Evolutionary conservation across 1,139 yeast species (phyloP).

Genomic region (Debaryomyces udenii): DNA sequence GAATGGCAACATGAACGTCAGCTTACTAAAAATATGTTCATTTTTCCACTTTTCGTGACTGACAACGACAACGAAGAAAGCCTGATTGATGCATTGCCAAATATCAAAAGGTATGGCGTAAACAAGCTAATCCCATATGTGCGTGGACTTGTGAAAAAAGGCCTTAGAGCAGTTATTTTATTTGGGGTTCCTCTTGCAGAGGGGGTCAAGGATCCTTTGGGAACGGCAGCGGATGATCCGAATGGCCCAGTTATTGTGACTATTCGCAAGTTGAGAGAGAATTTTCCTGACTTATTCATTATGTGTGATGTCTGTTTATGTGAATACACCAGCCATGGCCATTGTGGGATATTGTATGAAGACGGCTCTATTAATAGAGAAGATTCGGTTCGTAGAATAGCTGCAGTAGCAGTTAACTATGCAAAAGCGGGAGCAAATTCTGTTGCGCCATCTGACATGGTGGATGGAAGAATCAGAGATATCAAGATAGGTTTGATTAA

Average conservation of each 20-base stretch:
- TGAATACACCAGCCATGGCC: conserved; percentile 96
- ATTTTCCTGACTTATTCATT: conserved; percentile 81
- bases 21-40: conserved; percentile 83
- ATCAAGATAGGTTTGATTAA: conserved; percentile 83
- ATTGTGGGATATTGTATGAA: conserved; percentile 86
- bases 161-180: conserved; percentile 80
- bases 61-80: conserved; percentile 83
- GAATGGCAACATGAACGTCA: conserved; percentile 91
- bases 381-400: conserved; percentile 76
- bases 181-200: conserved; percentile 88
- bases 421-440: conserved; percentile 95
- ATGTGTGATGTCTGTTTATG: conserved; percentile 96
- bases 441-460: conserved; percentile 98
- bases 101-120: conserved; percentile 84
- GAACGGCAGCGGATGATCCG: conserved; percentile 95
- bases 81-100: conserved; percentile 76
- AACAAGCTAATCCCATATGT: conserved; percentile 79
- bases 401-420: conserved; percentile 93
- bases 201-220: conserved; percentile 76
- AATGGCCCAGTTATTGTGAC: conserved; percentile 91
- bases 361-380: conserved; percentile 86
- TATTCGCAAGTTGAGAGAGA: conserved; percentile 60
- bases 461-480: conserved; percentile 90
- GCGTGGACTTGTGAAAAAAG: conserved; percentile 69
- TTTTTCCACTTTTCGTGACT: conserved; percentile 86